These are phyloP conservation scores for Fusarium haematococcum DNA, from an alignment of 2,329 filamentous ascomycete genomes.

Conservation along the genomic window DNA sequence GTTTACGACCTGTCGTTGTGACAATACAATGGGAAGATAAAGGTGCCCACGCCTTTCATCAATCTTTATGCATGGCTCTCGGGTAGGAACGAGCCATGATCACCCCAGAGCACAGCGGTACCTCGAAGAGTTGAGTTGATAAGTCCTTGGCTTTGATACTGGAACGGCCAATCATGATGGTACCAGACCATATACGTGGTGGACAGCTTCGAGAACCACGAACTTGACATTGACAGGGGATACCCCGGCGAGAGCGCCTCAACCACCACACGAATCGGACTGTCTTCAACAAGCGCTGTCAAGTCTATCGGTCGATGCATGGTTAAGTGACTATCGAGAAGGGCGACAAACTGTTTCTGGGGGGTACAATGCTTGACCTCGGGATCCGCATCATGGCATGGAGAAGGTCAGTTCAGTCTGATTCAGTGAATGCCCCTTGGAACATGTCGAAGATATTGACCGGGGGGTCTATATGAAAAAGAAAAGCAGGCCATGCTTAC, in stretches of 20 bases:
- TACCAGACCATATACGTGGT: background rate
- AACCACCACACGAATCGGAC: background rate
- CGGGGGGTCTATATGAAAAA: constrained; percentile 26
- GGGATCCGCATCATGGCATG: background rate
- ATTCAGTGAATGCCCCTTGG: background rate
- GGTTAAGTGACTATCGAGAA: background rate
- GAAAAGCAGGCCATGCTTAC: constrained; percentile 40
- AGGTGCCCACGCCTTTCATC: background rate
- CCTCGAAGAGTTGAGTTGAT: background rate
- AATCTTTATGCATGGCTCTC: background rate
- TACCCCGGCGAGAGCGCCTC: background rate
- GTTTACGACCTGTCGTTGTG: background rate
- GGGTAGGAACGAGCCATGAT: background rate
- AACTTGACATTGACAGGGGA: constrained; percentile 3
- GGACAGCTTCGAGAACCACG: background rate
- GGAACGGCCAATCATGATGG: background rate
- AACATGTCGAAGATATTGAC: constrained; percentile 21
- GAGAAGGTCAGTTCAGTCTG: background rate
- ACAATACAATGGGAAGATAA: background rate
- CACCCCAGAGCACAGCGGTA: background rate
- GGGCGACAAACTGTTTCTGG: background rate
- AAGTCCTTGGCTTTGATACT: background rate
- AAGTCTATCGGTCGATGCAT: background rate
- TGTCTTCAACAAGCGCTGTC: background rate
- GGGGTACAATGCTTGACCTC: background rate